Evolutionary conservation across 768 basidiomycete species (phyloP).

Genomic region (Suillus variegatus): DNA sequence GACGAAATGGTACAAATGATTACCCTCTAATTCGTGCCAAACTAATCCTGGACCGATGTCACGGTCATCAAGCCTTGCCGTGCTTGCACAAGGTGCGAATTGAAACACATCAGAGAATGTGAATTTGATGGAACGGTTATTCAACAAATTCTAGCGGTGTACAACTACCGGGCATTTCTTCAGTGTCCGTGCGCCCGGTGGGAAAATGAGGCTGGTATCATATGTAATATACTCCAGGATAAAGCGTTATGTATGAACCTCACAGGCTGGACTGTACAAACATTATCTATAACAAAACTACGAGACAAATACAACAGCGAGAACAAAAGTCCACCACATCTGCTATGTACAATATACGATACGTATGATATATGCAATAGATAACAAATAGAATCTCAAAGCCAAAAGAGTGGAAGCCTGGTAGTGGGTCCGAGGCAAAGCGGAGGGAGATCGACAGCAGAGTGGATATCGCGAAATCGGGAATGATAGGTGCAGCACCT

Average conservation of each 20-base stretch:
- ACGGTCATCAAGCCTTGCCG: background rate
- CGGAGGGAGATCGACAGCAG: background rate
- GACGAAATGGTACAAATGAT: background rate
- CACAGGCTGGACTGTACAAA: background rate
- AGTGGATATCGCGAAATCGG: background rate
- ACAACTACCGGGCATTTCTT: background rate
- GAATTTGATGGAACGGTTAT: background rate
- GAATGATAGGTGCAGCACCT: background rate
- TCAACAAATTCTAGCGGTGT: background rate
- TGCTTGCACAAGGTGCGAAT: background rate
- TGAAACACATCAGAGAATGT: background rate
- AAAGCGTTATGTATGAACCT: background rate
- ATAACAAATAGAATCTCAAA: background rate
- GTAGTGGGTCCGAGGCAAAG: background rate
- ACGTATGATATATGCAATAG: background rate
- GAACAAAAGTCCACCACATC: background rate
- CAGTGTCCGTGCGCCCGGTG: background rate
- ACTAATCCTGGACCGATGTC: background rate
- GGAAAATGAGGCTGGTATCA: background rate
- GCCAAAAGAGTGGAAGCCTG: constrained; percentile 1
- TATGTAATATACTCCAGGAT: background rate
- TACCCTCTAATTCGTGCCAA: background rate
- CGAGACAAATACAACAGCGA: background rate
- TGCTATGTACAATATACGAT: background rate
- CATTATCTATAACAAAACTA: too few relatives aligned